Conservation (phyloP, 2,329 filamentous ascomycete genomes). For the Beauveria asiatica region DNA sequence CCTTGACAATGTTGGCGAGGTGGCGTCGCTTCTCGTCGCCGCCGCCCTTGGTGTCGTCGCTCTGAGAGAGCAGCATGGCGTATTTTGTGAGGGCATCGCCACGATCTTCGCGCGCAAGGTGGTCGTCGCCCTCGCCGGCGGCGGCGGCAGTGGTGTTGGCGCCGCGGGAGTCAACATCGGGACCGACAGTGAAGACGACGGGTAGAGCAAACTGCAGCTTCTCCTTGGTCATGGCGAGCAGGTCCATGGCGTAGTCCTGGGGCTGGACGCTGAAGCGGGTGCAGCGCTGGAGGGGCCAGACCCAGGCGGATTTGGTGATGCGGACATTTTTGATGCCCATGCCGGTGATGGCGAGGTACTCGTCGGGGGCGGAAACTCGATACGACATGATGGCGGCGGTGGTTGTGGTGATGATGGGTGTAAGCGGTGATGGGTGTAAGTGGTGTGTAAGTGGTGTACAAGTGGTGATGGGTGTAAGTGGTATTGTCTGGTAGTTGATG, state of each 20-base stretch:
- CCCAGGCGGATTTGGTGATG: slow-evolving; percentile 70
- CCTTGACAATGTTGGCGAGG: slow-evolving; percentile 78
- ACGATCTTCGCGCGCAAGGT: slow-evolving; percentile 36
- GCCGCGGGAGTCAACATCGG: slow-evolving; percentile 57
- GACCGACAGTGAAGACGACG: slow-evolving; percentile 79
- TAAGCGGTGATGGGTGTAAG: neutral
- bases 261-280: slow-evolving; percentile 58
- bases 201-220: slow-evolving; percentile 77
- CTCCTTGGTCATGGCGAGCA: slow-evolving; percentile 84
- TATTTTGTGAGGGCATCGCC: slow-evolving; percentile 69
- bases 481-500: neutral
- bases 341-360: slow-evolving; percentile 84
- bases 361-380: slow-evolving; percentile 63
- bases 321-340: slow-evolving; percentile 64
- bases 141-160: slow-evolving; percentile 27
- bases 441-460: neutral
- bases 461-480: neutral
- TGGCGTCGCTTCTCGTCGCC: slow-evolving; percentile 39
- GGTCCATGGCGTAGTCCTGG: slow-evolving; percentile 72
- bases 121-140: slow-evolving; percentile 16
- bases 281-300: slow-evolving; percentile 62
- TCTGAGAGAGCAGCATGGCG: slow-evolving; percentile 69
- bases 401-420: slow-evolving; percentile 8
- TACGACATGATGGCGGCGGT: slow-evolving; percentile 44
- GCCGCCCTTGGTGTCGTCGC: slow-evolving; percentile 40